Base-by-base conservation (phyloP, 2,329 filamentous ascomycete genomes). In the Dactylellina parvicollis region DNA sequence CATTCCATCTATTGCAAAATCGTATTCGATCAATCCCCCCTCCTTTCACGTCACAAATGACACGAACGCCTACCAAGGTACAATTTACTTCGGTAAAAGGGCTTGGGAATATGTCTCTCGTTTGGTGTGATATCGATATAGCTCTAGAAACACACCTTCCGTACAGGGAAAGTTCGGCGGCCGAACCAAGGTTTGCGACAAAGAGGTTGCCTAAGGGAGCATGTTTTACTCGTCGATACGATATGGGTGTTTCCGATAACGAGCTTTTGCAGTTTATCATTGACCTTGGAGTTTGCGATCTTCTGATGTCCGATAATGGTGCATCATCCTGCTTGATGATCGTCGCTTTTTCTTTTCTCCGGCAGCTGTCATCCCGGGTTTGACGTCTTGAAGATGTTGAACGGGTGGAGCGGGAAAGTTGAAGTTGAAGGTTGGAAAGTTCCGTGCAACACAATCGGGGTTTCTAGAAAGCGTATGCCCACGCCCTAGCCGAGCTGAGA, bases 11-110 rank as follows among this genome's bases (percentile, higher is more conserved):
- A 32, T 52, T 9, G 38, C 47, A 9, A 26, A 60, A 61, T 54
- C 46, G 12, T 59, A 20, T 22, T 52, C 59, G 46, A 14, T 47
- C 18, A 42, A 42, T 55, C 14, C 64, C 32, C 64, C 28, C 46
- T 24, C 24, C 50, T 57, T 28, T 59, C 28, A 57, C 10, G 12
- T 34, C 18, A 18, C 18, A 55, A 22, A 24, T 47, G 20, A 36
- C n/a, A n/a, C 18, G 30, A 57, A 18, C 28, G 42, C 61, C 52
- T 67, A 67, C 62, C 62, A 67, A 67, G 62, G 62, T 67, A 67
- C 42, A 22, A 5, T 12, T 4, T 46, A 38, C 26, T 59, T 61
- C 55, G 46, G 55, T 34, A 59, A 59, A 59, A 40, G 32, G 52
- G 60, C 22, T 30, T 24, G 34, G 38, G 55, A 24, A 38, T 32